Conservation (phyloP, 768 basidiomycete genomes). For the Collybiopsis confluens region DNA sequence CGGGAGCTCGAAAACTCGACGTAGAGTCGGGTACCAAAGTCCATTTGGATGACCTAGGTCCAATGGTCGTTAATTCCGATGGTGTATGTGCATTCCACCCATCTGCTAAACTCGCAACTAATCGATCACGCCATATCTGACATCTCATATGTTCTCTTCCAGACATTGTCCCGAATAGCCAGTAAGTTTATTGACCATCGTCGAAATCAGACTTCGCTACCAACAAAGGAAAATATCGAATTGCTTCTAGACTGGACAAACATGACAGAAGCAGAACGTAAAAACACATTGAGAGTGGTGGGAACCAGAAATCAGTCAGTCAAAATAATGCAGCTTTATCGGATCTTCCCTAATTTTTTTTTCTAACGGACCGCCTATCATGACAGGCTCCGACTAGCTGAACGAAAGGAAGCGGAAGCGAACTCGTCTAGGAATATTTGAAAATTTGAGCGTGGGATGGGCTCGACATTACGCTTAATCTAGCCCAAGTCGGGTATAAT, state of each 20-base stretch:
- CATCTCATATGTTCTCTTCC: not conserved
- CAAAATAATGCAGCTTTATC: not conserved
- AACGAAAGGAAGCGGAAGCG: not conserved
- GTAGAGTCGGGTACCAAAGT: slow-evolving; percentile 24
- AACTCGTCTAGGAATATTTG: no score
- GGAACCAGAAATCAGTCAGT: slow-evolving; percentile 30
- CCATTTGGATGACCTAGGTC: slow-evolving; percentile 57
- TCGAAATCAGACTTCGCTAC: no score
- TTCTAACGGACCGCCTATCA: no score
- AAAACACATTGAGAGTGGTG: slow-evolving; percentile 39
- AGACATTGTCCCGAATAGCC: slow-evolving; percentile 7
- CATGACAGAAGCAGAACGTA: slow-evolving; percentile 39
- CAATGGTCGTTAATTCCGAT: slow-evolving; percentile 66
- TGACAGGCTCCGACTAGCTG: slow-evolving; percentile 1
- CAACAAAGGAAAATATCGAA: slow-evolving; percentile 17
- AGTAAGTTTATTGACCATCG: slow-evolving; percentile 1
- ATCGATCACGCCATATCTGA: no score
- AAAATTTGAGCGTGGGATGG: no score
- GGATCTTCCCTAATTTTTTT: not conserved
- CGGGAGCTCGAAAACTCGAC: slow-evolving; percentile 8
- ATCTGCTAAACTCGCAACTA: no score
- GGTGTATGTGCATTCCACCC: slow-evolving; percentile 44
- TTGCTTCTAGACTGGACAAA: slow-evolving; percentile 44
- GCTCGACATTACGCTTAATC: no score
- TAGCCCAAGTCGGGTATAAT: no score